Evolutionary conservation across 2,329 filamentous ascomycete species (phyloP).

Genomic region (Thielaviopsis punctulata): DNA sequence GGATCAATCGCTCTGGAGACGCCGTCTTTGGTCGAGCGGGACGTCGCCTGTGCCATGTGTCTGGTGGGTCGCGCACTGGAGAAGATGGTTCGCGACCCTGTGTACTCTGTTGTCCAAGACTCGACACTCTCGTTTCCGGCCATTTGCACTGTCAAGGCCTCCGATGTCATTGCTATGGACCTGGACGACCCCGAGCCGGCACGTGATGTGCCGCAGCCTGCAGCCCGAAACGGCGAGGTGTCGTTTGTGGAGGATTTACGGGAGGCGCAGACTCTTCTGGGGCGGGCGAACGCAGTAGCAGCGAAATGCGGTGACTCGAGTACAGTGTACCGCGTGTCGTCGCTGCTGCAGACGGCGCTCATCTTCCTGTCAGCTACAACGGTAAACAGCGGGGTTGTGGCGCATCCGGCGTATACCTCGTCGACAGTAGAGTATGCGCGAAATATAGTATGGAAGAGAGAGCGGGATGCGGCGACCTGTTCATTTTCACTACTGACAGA

Average conservation of each 20-base stretch:
- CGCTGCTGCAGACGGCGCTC: constrained; percentile 45
- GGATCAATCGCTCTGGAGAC: constrained; percentile 15
- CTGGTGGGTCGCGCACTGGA: constrained; percentile 52
- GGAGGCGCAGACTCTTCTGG: constrained; percentile 47
- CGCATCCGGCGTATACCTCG: constrained; percentile 39
- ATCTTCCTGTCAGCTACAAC: constrained; percentile 48
- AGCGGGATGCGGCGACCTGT: constrained; percentile 34
- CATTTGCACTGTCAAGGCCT: constrained; percentile 25
- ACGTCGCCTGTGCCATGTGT: constrained; percentile 48
- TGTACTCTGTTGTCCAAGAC: constrained; percentile 80
- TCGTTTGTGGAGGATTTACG: constrained; percentile 42
- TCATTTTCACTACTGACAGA: constrained; percentile 16
- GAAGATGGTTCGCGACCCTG: constrained; percentile 60
- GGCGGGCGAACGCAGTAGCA: constrained; percentile 43
- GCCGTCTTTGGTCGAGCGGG: constrained; percentile 27
- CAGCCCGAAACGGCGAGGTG: constrained; percentile 14
- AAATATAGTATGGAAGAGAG: constrained; percentile 49
- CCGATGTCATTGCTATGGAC: background rate
- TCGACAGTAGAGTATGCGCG: constrained; percentile 53
- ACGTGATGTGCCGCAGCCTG: constrained; percentile 1
- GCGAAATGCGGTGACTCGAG: constrained; percentile 36
- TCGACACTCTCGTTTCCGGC: constrained; percentile 81
- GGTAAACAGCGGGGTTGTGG: constrained; percentile 26
- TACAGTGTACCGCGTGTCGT: constrained; percentile 45
- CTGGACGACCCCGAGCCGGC: constrained; percentile 14